Conservation (phyloP, 768 basidiomycete species). For the Strobilomyces dryophilus region DNA sequence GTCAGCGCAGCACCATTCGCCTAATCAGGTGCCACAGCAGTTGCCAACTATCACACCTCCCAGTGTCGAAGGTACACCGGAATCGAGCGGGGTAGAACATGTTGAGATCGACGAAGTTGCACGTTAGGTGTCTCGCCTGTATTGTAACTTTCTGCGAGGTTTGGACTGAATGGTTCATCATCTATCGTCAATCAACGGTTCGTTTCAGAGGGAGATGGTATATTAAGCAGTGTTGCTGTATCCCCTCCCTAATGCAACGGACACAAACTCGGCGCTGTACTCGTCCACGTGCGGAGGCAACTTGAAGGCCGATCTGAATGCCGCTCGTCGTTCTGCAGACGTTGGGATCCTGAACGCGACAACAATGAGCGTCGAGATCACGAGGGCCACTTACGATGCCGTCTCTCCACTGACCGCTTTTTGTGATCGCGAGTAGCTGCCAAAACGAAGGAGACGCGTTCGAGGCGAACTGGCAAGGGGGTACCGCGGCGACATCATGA, state of each 20-base stretch:
- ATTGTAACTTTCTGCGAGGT: conserved; percentile 1
- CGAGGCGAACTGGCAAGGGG: conserved; percentile 18
- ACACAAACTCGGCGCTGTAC: conserved; percentile 18
- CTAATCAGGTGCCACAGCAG: conserved; percentile 5
- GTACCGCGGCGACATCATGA: background rate
- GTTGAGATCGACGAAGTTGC: conserved; percentile 5
- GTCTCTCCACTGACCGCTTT: conserved; percentile 8
- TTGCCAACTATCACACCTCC: background rate
- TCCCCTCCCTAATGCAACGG: conserved; percentile 7
- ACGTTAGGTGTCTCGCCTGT: background rate
- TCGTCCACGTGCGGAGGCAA: background rate
- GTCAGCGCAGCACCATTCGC: conserved; percentile 6
- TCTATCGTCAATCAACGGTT: conserved; percentile 10
- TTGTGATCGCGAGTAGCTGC: conserved; percentile 20
- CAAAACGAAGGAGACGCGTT: conserved; percentile 20
- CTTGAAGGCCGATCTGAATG: background rate
- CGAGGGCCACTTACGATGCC: conserved; percentile 5
- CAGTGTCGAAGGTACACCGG: conserved; percentile 1
- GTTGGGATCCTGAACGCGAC: background rate
- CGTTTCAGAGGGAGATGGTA: background rate
- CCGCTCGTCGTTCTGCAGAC: conserved; percentile 5
- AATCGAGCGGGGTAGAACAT: background rate
- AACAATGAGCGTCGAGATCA: conserved; percentile 1
- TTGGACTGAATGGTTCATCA: conserved; percentile 2
- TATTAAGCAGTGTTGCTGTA: background rate